Evolutionary conservation across 179 eudicot species (phyloP), one percentile per base, ranked within the genome.

Genomic region (Spinacia oleracea): DNA sequence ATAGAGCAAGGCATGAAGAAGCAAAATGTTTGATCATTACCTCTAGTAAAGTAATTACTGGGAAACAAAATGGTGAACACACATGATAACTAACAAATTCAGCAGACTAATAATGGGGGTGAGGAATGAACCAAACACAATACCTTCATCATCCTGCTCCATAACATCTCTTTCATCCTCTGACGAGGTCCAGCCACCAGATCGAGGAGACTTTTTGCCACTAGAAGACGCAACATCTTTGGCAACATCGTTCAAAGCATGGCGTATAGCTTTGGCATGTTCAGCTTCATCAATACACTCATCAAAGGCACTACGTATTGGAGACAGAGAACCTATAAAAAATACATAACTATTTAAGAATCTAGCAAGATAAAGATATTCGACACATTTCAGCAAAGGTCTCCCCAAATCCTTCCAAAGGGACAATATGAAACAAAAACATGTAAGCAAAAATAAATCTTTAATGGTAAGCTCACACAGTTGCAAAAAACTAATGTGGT

Each of bases 121-220:
- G 56, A 77, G 64, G 64, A 60, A 20, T 38, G 50, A 79, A 60
- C 35, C 1, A 48, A 69, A 27, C 80, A 66, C 59, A 68, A 9
- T 78, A 93, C 98, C 97, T 86, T 86, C 89, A 83, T 83, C 89
- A 78, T 88, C 94, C 82, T 88, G 88, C 81, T 96, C 94, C 93
- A 89, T 89, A 55, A 80, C 86, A 78, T 91, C 97, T 55, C 80
- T 89, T 75, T 91, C 98, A 73, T 93, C 97, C 80, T 93, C 98
- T 75, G 94, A 90, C 56, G 98, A 87, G 25, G 91, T 85, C 98
- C 98, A 93, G 71, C 91, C 84, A 67, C 70, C 81, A 40, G 89
- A 82, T 46, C 35, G 82, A 34, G 34, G 77, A 42, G 75, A 29
- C 31, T 70, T 85, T 51, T 82, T 83, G 73, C 86, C 76, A 55